Evolutionary conservation across 345 rosid genomes (phyloP), one percentile per base, ranked within the genome.

Genomic region (Mangifera indica): DNA sequence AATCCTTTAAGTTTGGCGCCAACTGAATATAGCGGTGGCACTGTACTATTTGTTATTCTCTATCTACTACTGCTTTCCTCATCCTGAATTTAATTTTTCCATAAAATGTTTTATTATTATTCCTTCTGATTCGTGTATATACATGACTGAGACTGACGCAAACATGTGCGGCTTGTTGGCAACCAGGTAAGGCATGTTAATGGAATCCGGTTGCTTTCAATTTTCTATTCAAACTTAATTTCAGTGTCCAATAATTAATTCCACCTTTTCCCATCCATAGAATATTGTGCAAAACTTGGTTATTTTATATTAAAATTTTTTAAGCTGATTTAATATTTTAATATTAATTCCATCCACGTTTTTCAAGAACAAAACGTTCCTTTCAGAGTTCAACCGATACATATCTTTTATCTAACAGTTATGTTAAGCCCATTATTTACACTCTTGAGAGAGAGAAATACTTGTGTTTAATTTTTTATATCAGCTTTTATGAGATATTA

Each of bases 1-100:
- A 53, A 55, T 60, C 25, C 46, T 65, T n/a, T 72, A n/a, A n/a
- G n/a, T 69, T 73, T 73, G 83, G 81, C 80, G 86, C 86, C 81
- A 83, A 77, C 78, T 24, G 73, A 76, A 37, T 54, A n/a, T n/a
- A n/a, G n/a, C n/a, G n/a, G 32, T 20, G 55, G 55, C 70, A 59
- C 70, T 52, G 69, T 18, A 69, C 77, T 75, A 60, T 29, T 14
- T 3, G 10, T 5, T 54, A 48, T 2, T 32, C 68, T 0, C 17
- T 0, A n/a, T 20, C 7, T 32, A 21, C 14, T 12, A 21, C 74
- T 75, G 44, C 72, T 54, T 51, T 55, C 26, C 14, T 3, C 24
- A n/a, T n/a, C n/a, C n/a, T n/a, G n/a, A n/a, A n/a, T n/a, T n/a
- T n/a, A 21, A n/a, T n/a, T 70, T 20, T 18, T 22, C 2, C 14